These are phyloP conservation scores for Aspergillus jensenii DNA, from an alignment of 2,329 filamentous ascomycete species.

Conservation along the genomic window DNA sequence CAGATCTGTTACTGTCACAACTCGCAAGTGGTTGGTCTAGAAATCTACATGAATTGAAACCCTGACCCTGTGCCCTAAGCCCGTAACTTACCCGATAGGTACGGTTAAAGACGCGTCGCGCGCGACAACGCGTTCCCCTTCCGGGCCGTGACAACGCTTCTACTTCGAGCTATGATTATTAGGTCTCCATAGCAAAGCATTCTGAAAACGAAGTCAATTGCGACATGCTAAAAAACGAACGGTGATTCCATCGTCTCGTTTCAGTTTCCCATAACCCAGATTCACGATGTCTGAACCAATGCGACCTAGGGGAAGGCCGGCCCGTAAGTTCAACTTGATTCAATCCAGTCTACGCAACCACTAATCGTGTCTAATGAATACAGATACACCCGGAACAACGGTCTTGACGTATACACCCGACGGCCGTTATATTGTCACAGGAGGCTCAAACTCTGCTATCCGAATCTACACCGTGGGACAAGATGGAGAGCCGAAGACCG, in stretches of 20 bases:
- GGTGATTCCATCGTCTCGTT: conserved; percentile 2
- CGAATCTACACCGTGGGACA: conserved; percentile 89
- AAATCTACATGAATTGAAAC: conserved; percentile 1
- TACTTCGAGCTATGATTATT: not conserved
- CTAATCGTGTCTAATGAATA: not conserved
- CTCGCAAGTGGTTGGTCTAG: not conserved
- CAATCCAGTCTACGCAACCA: not conserved
- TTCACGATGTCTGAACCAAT: conserved; percentile 36
- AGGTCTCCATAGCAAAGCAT: not conserved
- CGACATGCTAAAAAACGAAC: conserved; percentile 7
- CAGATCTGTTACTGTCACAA: not conserved
- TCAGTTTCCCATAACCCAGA: conserved; percentile 1
- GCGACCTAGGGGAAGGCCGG: conserved; percentile 43
- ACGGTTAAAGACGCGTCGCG: conserved; percentile 17
- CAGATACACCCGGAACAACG: conserved; percentile 82
- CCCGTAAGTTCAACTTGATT: conserved; percentile 43
- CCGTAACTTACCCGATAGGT: conserved; percentile 27
- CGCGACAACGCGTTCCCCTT: not conserved
- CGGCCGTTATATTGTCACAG: conserved; percentile 82
- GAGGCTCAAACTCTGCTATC: conserved; percentile 89
- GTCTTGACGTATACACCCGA: conserved; percentile 87
- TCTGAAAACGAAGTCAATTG: not conserved
- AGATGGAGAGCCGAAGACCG: conserved; percentile 86
- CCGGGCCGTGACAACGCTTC: not conserved
- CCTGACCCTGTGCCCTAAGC: conserved; percentile 35